Evolutionary conservation across 1,139 yeast species (phyloP).

Genomic region (Geotrichum aggregatum): DNA sequence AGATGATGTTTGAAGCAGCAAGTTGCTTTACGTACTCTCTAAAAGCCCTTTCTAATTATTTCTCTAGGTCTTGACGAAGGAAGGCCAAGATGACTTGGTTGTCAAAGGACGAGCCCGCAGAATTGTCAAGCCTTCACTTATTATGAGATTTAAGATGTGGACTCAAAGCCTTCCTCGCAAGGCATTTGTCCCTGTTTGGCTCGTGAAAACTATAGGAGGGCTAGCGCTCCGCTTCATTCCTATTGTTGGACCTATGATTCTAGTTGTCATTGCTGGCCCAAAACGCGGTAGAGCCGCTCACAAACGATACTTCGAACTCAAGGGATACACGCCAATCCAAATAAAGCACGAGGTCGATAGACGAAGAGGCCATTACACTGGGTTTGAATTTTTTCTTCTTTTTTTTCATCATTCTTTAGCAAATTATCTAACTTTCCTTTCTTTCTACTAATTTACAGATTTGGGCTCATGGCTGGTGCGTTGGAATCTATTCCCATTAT

Average conservation of each 20-base stretch:
- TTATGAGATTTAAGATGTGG: slow-evolving; percentile 26
- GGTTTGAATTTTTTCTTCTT: slow-evolving; percentile 20
- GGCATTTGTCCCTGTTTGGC: slow-evolving; percentile 38
- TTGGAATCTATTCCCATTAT: slow-evolving; percentile 60
- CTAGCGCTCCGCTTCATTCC: slow-evolving; percentile 53
- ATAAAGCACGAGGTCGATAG: slow-evolving; percentile 32
- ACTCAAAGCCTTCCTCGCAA: slow-evolving; percentile 34
- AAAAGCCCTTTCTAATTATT: neutral
- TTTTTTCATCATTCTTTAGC: neutral
- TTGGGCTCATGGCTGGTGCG: slow-evolving; percentile 56
- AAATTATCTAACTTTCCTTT: slow-evolving; percentile 1
- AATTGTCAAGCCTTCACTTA: slow-evolving; percentile 35
- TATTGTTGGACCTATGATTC: slow-evolving; percentile 55
- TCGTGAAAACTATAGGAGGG: slow-evolving; percentile 36
- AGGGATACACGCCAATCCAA: slow-evolving; percentile 49
- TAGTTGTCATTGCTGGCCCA: slow-evolving; percentile 55
- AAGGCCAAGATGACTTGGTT: slow-evolving; percentile 50
- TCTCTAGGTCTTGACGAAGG: slow-evolving; percentile 43
- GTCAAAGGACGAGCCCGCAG: slow-evolving; percentile 46
- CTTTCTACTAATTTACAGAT: slow-evolving; percentile 30
- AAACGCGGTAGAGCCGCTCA: slow-evolving; percentile 56
- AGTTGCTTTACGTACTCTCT: slow-evolving; percentile 28
- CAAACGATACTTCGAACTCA: slow-evolving; percentile 56
- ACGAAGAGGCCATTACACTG: slow-evolving; percentile 38
- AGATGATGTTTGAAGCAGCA: slow-evolving; percentile 51